These are phyloP conservation scores for Penicillium ucsense DNA, from an alignment of 495 filamentous ascomycete genomes.

Conservation along the genomic window DNA sequence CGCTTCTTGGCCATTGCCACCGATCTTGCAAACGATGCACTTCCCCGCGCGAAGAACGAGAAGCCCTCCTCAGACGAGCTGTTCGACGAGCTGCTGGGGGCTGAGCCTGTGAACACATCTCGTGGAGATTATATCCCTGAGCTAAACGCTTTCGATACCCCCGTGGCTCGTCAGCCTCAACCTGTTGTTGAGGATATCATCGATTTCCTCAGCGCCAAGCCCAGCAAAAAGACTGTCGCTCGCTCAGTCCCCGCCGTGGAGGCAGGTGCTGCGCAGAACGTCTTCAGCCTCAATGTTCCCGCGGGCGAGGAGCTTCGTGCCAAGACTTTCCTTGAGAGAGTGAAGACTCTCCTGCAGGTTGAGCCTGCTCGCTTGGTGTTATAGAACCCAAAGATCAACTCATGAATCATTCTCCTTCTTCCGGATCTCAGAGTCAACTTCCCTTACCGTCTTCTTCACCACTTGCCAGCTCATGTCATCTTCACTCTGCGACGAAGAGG, in stretches of 20 bases:
- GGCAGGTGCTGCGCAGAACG: constrained; percentile 48
- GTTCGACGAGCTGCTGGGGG: constrained; percentile 79
- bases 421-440: constrained; percentile 3
- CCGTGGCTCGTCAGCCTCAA: constrained; percentile 17
- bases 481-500: constrained; percentile 5
- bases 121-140: constrained; percentile 63
- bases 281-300: constrained; percentile 70
- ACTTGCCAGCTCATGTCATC: constrained; percentile 9
- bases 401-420: constrained; percentile 6
- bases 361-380: constrained; percentile 72
- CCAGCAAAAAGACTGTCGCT: constrained; percentile 20
- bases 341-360: constrained; percentile 71
- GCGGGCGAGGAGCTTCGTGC: constrained; percentile 72
- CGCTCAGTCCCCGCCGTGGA: constrained; percentile 11
- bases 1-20: constrained; percentile 79
- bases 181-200: constrained; percentile 52
- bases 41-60: constrained; percentile 53
- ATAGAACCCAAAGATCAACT: constrained; percentile 20
- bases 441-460: background rate
- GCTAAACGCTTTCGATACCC: constrained; percentile 48
- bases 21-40: constrained; percentile 73
- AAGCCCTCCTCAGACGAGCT: constrained; percentile 68
- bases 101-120: constrained; percentile 44
- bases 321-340: constrained; percentile 66
- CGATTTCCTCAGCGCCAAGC: constrained; percentile 57